Percentiles rank a stretch among this genome's conserved stretches.
These are phyloP conservation scores for Chlamydomonas schloesseri DNA, from an alignment of 139 green algal genomes.

Conservation along the genomic window DNA sequence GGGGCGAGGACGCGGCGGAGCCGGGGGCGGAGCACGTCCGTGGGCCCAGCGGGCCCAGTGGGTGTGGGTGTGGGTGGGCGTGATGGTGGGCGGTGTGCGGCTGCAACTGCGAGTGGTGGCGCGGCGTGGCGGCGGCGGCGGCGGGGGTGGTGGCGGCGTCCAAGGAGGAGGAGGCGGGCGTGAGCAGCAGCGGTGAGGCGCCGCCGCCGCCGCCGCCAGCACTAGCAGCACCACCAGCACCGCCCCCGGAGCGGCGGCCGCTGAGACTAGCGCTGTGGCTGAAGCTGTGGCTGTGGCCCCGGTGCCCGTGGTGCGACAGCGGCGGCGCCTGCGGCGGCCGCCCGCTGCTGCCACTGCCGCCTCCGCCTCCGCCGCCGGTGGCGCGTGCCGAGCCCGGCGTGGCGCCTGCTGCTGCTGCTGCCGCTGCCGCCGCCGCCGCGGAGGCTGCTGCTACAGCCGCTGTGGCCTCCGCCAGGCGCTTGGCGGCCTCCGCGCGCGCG, in stretches of 20 bases:
- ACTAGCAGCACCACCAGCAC: too few relatives aligned
- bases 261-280: too few relatives aligned
- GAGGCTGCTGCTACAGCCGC: not conserved
- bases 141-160: not conserved
- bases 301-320: too few relatives aligned
- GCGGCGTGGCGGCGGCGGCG: too few relatives aligned
- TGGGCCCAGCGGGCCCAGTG: too few relatives aligned
- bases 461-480: not conserved
- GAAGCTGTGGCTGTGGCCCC: too few relatives aligned
- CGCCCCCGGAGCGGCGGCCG: not conserved
- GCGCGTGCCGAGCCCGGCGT: not conserved
- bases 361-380: too few relatives aligned
- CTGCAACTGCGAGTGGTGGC: not conserved
- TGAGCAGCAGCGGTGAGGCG: too few relatives aligned
- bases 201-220: too few relatives aligned
- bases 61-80: too few relatives aligned
- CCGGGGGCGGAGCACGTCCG: not conserved
- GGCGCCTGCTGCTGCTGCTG: not conserved
- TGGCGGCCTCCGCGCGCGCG: not conserved
- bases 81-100: too few relatives aligned
- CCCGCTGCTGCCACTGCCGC: not conserved
- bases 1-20: not conserved
- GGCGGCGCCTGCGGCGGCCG: too few relatives aligned
- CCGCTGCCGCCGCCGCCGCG: not conserved
- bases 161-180: not conserved